These are phyloP conservation scores for Emmonsiellopsis sp. DNA, from an alignment of 2,329 filamentous ascomycete species.

Conservation along the genomic window DNA sequence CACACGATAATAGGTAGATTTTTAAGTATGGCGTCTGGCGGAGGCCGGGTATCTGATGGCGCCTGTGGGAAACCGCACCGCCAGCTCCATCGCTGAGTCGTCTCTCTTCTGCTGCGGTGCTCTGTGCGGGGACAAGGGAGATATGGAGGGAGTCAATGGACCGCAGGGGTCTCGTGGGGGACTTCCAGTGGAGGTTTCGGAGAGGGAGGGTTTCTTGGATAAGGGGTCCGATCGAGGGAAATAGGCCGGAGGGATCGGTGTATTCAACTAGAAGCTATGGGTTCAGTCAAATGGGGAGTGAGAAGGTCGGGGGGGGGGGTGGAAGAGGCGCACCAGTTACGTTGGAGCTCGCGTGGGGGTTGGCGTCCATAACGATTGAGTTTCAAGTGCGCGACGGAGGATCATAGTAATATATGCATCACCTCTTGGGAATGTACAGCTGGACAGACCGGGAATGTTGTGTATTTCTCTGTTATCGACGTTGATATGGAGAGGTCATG, in stretches of 20 bases:
- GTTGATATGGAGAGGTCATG: neutral
- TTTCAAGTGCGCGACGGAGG: neutral
- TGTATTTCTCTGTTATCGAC: no score
- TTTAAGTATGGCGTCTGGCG: constrained; percentile 92
- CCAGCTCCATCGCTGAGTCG: constrained; percentile 29
- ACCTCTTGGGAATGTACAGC: neutral
- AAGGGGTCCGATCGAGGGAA: constrained; percentile 69
- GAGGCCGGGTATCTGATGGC: constrained; percentile 91
- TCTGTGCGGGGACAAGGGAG: constrained; percentile 64
- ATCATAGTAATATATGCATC: constrained; percentile 6
- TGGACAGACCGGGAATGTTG: neutral
- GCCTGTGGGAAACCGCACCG: constrained; percentile 42
- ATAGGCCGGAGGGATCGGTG: constrained; percentile 84
- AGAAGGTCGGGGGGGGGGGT: constrained; percentile 1
- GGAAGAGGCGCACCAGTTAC: constrained; percentile 53
- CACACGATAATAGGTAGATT: constrained; percentile 78
- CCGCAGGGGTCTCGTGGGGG: constrained; percentile 77
- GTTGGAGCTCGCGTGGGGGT: constrained; percentile 52
- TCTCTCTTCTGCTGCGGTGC: constrained; percentile 24
- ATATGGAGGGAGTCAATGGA: constrained; percentile 91
- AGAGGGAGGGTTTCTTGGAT: constrained; percentile 73
- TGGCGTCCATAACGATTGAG: constrained; percentile 30
- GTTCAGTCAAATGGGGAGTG: constrained; percentile 8
- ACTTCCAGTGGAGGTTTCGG: constrained; percentile 94
- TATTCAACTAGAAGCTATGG: constrained; percentile 65